phyloP scores from a whole-genome alignment of 169 alveolate species.

The Eimeria zaria region DNA sequence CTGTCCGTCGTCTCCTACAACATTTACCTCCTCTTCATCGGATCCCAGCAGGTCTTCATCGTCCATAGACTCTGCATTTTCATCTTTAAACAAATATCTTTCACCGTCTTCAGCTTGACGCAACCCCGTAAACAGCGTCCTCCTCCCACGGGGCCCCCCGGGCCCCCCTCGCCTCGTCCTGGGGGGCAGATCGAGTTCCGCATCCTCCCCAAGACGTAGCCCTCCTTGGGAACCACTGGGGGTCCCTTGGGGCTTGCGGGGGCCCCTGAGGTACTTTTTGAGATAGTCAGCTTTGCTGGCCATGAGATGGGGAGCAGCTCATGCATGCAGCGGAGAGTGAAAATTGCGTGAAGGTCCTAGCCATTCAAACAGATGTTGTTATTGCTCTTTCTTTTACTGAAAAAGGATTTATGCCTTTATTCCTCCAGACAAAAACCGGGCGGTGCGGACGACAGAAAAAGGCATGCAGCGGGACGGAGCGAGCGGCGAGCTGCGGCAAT shows the following conservation, averaged over 20 bases:
- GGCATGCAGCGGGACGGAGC: not conserved
- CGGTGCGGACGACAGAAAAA: not conserved
- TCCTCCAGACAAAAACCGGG: not conserved
- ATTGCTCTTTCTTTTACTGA: not conserved
- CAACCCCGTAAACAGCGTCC: constrained; percentile 38
- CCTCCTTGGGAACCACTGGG: constrained; percentile 7
- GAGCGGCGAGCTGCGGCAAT: not conserved
- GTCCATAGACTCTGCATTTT: not conserved
- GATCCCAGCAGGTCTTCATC: constrained; percentile 28
- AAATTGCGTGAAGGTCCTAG: not conserved
- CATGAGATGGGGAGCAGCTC: constrained; percentile 1
- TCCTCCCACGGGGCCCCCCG: constrained; percentile 1
- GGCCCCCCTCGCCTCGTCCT: not conserved
- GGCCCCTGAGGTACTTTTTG: constrained; percentile 63
- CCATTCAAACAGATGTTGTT: not conserved
- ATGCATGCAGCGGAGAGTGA: not conserved
- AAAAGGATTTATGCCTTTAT: not conserved
- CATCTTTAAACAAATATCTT: constrained; percentile 18
- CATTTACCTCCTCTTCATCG: constrained; percentile 49
- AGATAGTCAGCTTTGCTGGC: constrained; percentile 47
- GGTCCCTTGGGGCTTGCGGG: constrained; percentile 42
- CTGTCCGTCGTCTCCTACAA: constrained; percentile 75
- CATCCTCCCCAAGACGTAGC: constrained; percentile 30
- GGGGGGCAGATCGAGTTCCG: not conserved
- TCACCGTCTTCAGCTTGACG: constrained; percentile 40